Evolutionary conservation across 148 eudicot genomes (phyloP).

Genomic region (Camellia sinensis): DNA sequence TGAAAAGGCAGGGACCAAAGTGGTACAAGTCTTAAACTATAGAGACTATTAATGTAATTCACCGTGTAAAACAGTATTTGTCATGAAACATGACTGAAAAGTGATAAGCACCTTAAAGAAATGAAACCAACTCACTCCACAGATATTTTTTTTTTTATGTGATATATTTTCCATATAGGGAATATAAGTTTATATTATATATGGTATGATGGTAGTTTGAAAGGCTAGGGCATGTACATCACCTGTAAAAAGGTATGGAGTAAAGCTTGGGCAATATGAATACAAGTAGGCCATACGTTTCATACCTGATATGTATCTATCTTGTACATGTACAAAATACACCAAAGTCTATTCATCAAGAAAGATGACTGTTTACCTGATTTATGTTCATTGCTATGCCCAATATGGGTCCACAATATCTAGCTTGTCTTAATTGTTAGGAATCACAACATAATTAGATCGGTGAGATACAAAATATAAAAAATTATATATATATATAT

Average conservation of each 20-base stretch:
- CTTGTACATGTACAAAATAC: background rate
- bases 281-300: constrained; percentile 27
- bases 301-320: background rate
- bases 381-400: background rate
- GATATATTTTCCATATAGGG: background rate
- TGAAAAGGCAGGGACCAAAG: too few species aligned
- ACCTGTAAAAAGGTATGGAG: constrained; percentile 31
- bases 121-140: background rate
- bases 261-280: constrained; percentile 41
- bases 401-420: background rate
- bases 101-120: background rate
- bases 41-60: too few species aligned
- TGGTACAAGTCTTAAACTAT: too few species aligned
- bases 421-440: background rate
- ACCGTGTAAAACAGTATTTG: too few species aligned
- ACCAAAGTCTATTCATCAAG: constrained; percentile 5
- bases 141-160: background rate
- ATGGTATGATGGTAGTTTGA: background rate
- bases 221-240: background rate
- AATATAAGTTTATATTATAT: too few species aligned
- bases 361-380: constrained; percentile 11
- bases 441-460: too few species aligned
- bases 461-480: too few species aligned
- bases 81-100: background rate
- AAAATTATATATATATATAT: too few species aligned